Percentiles rank a stretch among this genome's conserved stretches.
These are phyloP conservation scores for Panus rudis DNA, from an alignment of 768 basidiomycete genomes.

Conservation along the genomic window DNA sequence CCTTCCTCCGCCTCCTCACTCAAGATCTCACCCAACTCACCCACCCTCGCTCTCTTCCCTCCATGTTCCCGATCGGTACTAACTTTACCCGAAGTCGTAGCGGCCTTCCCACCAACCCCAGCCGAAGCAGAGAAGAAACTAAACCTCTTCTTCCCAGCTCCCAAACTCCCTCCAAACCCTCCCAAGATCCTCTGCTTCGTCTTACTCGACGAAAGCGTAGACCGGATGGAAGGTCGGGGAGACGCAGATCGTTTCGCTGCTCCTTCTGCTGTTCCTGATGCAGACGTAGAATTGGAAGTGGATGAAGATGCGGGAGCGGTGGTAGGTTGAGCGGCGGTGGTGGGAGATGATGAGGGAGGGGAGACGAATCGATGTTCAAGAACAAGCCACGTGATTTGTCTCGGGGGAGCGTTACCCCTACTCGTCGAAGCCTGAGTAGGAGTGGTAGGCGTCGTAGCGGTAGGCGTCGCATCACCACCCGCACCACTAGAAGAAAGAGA, in stretches of 20 bases:
- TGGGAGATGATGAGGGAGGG: constrained; percentile 27
- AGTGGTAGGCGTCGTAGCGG: no score
- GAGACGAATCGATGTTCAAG: constrained; percentile 54
- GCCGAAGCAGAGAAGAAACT: constrained; percentile 43
- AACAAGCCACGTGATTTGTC: constrained; percentile 53
- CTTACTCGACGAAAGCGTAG: constrained; percentile 21
- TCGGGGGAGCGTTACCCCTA: constrained; percentile 29
- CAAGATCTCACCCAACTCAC: constrained; percentile 68
- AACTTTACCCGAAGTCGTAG: constrained; percentile 16
- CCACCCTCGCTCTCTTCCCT: constrained; percentile 38
- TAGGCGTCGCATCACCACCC: no score
- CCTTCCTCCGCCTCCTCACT: constrained; percentile 47
- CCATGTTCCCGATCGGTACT: no score
- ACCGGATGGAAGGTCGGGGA: constrained; percentile 22
- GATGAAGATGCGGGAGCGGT: constrained; percentile 11
- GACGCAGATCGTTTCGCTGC: constrained; percentile 18
- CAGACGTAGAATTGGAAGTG: no score
- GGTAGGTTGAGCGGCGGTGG: constrained; percentile 19
- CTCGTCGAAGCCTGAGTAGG: constrained; percentile 14
- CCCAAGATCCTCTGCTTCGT: no score
- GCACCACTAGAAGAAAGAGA: no score
- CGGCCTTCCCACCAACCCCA: constrained; percentile 12
- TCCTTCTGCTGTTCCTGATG: no score
- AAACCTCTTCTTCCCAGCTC: constrained; percentile 54
- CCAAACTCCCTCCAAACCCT: constrained; percentile 40